Conservation (phyloP, 2,329 filamentous ascomycete genomes). For the Hymenoscyphus fructigenus region DNA sequence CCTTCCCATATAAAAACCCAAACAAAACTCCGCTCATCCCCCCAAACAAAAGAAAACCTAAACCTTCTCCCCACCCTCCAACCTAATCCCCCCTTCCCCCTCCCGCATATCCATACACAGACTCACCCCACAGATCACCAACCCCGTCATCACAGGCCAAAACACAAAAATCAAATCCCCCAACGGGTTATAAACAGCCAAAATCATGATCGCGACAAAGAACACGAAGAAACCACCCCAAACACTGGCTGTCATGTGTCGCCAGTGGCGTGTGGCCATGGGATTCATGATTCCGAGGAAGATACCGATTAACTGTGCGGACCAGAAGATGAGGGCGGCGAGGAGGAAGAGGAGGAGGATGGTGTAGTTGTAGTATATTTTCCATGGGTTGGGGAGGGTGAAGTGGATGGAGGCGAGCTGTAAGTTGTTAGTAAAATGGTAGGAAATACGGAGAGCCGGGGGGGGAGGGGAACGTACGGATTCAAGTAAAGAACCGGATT, state of each 20-base stretch:
- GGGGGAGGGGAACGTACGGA: neutral
- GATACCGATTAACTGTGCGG: neutral
- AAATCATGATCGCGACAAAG: neutral
- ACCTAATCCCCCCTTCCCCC: neutral
- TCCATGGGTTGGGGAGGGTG: neutral
- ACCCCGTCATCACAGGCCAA: constrained; percentile 7
- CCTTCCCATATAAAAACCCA: neutral
- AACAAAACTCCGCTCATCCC: neutral
- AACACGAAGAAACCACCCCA: neutral
- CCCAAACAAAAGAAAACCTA: neutral
- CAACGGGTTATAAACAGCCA: neutral
- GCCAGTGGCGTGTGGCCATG: neutral
- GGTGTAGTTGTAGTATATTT: neutral
- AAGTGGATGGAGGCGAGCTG: neutral
- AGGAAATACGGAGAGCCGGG: too few species aligned
- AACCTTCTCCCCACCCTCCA: neutral
- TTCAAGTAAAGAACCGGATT: neutral
- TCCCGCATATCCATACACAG: neutral
- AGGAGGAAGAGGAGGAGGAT: neutral
- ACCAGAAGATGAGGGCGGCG: neutral
- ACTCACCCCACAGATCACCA: neutral
- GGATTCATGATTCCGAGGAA: neutral
- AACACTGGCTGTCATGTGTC: neutral
- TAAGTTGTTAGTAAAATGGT: neutral
- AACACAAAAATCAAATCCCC: neutral